Evolutionary conservation across 140 eudicot species (phyloP).

Genomic region (Cichorium intybus): DNA sequence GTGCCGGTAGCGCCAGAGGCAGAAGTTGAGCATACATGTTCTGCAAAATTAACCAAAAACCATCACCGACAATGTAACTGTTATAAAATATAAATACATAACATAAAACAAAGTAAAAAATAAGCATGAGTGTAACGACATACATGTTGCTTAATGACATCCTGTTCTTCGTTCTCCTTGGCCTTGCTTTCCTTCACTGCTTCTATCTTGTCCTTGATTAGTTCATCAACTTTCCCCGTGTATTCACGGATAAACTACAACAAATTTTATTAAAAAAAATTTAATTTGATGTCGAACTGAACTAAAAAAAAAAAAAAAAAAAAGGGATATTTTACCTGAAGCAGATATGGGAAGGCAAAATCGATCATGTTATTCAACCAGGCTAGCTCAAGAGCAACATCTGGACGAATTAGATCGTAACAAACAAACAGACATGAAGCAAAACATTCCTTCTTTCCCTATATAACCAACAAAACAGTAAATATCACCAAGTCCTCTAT

Average conservation of each 20-base stretch:
- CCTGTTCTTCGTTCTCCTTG: conserved; percentile 91
- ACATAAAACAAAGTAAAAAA: not conserved
- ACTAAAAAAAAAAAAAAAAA: not conserved
- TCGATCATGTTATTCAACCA: conserved; percentile 98
- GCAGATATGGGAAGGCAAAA: conserved; percentile 96
- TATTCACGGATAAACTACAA: conserved; percentile 94
- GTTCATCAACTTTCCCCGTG: conserved; percentile 94
- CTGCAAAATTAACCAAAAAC: conserved; percentile 42
- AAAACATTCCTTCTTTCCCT: conserved; percentile 99
- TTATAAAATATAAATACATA: too few relatives aligned
- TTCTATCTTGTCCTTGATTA: conserved; percentile 88
- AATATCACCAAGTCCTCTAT: conserved; percentile 4
- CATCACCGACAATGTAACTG: conserved; percentile 4
- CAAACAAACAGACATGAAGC: conserved; percentile 95
- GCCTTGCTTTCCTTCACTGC: conserved; percentile 76
- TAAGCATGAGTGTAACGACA: not conserved
- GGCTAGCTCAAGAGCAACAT: conserved; percentile 92
- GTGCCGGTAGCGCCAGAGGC: conserved; percentile 95
- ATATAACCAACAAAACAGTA: conserved; percentile 28
- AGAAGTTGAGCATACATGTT: conserved; percentile 93
- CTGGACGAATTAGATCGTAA: conserved; percentile 81
- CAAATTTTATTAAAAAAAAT: not conserved
- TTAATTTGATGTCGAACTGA: not conserved
- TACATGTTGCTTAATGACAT: conserved; percentile 80
- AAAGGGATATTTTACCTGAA: conserved; percentile 52